A percentile compares a stretch with the other conserved stretches of the same genome.
These are phyloP conservation scores for Ascochyta viciae-villosae DNA, from an alignment of 2,329 filamentous ascomycete genomes.

Conservation along the genomic window DNA sequence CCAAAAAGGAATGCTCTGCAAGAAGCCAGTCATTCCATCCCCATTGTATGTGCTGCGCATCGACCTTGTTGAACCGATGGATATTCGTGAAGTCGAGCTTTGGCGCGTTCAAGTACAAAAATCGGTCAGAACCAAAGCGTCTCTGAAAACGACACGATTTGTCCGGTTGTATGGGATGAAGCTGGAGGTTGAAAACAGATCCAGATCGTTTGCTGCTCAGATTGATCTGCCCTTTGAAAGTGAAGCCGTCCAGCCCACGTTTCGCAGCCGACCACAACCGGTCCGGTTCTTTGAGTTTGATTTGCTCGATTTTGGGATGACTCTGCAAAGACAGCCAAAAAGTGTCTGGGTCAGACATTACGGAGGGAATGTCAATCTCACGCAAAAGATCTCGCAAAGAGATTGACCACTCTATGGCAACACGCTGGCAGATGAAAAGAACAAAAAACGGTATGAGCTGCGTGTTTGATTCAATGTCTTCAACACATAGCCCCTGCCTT, in stretches of 20 bases:
- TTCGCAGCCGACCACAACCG: slow-evolving; percentile 37
- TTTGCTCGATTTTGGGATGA: background rate
- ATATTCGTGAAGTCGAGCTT: slow-evolving; percentile 7
- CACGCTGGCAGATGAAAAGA: slow-evolving; percentile 42
- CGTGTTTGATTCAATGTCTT: slow-evolving; percentile 17
- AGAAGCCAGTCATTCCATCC: slow-evolving; percentile 47
- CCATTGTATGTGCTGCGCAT: slow-evolving; percentile 26
- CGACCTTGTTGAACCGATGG: background rate
- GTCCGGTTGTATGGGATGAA: slow-evolving; percentile 38
- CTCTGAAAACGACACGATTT: slow-evolving; percentile 48
- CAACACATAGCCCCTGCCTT: slow-evolving; percentile 37
- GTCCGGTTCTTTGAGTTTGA: slow-evolving; percentile 21
- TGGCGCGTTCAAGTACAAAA: slow-evolving; percentile 52
- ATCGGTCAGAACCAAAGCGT: slow-evolving; percentile 49
- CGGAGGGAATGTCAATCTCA: slow-evolving; percentile 13
- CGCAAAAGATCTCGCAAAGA: slow-evolving; percentile 24
- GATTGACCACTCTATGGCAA: slow-evolving; percentile 28
- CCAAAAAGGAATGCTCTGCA: slow-evolving; percentile 49
- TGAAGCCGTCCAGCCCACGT: slow-evolving; percentile 35
- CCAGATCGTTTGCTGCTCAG: slow-evolving; percentile 24
- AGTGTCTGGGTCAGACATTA: slow-evolving; percentile 13
- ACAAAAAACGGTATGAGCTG: slow-evolving; percentile 38
- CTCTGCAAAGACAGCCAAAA: slow-evolving; percentile 33
- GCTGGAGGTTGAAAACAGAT: slow-evolving; percentile 34
- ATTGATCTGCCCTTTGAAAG: slow-evolving; percentile 42